phyloP scores from a whole-genome alignment of 1,284 basidiomycete genomes.

The Leccinum insolens region DNA sequence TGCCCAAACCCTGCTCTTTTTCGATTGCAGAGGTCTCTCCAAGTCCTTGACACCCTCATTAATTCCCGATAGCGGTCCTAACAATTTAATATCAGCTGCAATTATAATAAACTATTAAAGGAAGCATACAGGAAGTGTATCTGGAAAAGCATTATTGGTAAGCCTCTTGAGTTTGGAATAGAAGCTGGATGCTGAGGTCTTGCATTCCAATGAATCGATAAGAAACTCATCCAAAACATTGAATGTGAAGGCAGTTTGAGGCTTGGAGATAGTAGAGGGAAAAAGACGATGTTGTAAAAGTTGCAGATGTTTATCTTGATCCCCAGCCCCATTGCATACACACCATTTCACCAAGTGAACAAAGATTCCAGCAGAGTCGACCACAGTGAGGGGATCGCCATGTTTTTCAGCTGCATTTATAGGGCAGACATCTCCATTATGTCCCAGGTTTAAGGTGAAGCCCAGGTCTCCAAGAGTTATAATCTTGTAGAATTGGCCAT shows the following conservation, averaged over 20 bases:
- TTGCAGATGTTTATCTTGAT: conserved; percentile 9
- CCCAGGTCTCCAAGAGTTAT: background rate
- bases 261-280: conserved; percentile 29
- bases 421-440: conserved; percentile 6
- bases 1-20: conserved; percentile 13
- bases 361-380: conserved; percentile 13
- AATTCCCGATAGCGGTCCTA: conserved; percentile 17
- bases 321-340: conserved; percentile 6
- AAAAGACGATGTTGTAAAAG: conserved; percentile 23
- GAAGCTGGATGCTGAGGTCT: conserved; percentile 34
- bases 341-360: conserved; percentile 13
- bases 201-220: conserved; percentile 27
- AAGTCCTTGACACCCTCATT: conserved; percentile 5
- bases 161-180: conserved; percentile 24
- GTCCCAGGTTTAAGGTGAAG: conserved; percentile 8
- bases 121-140: conserved; percentile 22
- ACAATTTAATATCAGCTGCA: background rate
- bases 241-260: too few relatives aligned
- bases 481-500: conserved; percentile 9
- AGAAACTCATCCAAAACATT: conserved; percentile 36
- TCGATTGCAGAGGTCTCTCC: conserved; percentile 1
- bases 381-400: background rate
- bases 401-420: background rate
- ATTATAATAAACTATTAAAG: too few relatives aligned
- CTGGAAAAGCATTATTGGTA: conserved; percentile 27